Evolutionary conservation across 768 basidiomycete genomes (phyloP), one percentile per base, ranked within the genome.

Genomic region (Daedalea quercina): DNA sequence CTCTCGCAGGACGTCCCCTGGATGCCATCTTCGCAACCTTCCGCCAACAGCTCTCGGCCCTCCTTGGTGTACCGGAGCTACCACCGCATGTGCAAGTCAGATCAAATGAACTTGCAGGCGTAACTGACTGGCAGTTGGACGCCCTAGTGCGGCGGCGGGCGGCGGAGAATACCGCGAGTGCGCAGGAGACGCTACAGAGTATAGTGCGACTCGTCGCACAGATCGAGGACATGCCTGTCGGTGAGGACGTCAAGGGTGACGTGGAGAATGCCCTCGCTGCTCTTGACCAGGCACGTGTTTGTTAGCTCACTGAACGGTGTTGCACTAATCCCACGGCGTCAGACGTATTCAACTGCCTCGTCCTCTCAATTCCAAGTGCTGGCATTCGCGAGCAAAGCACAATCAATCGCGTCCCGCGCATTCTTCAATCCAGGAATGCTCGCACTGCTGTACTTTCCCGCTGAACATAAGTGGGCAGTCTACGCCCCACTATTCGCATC

Each of bases 351-450:
- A 8, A 58, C 65, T 1, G 68, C 73, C 6, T 63, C 65, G 15
- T 54, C 62, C 6, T 79, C 80, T 0, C 65, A 79, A 3, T 61
- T 57, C 0, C 65, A 71, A 3, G 73, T 83, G 3, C 76, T 91
- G 42, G 67, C 67, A 24, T 74, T 80, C 63, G 90, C 90, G 1
- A 75, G 78, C 13, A 66, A 73, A 52, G 89, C 91, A 0, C 67
- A 82, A 44, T 76, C 74, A 0, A 73, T 84, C 33, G 80, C 92
- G 11, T 90, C 87, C 1, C 78, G 84, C 40, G 95, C 96, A 3
- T 98, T 96, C 75, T 98, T 96, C 72, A 90, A 93, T 67, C 96
- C 95, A 0, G 90, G 88, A 19, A 96, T 98, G 94, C 71, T 98
- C 60, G 94, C 92, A 13, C 70, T 97, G 64, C 76, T 99, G 20